Base-by-base conservation (phyloP, 148 eudicot genomes). In the Rheum nobile region DNA sequence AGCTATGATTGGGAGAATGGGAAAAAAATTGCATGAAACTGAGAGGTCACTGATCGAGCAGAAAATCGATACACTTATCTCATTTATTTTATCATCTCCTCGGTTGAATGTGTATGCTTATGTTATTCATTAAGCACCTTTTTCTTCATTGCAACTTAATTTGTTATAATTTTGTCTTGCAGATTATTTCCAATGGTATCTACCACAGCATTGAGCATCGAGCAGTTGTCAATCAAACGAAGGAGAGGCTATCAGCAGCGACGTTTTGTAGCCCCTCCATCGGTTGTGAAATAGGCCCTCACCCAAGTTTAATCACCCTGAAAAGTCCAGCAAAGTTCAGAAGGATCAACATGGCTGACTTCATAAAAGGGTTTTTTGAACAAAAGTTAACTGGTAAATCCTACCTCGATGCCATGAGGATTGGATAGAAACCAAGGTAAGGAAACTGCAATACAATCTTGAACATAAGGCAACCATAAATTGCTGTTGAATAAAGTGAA, bases 121-220 rank as follows among this genome's bases (percentile, higher is more conserved):
- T 68, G 24, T 6, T 17, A 26, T 41, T 24, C 57, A 50, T 11
- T 22, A 1, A 29, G 17, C 34, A 12, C 7, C 14, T 6, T 4
- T 21, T 71, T 9, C 0, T 71, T 48, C 19, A 28, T 42, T 71
- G 11, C 13, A 22, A 6, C 19, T n/a, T n/a, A n/a, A n/a, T 13
- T 71, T 7, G 28, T 5, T 43, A 9, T 41, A 71, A 71, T 44
- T 47, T 35, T 68, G 21, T 12, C 46, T 34, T 26, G 50, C 80
- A 86, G 94, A 81, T 89, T 71, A 75, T 90, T 44, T 86, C 82
- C 77, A 88, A 88, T 77, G 92, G 85, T 0, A 73, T 61, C 21
- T 90, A 90, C 75, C 72, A 73, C 42, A 90, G 92, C 79, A 75
- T 88, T 34, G 96, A 90, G 82, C 92, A 90, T 37, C 78, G 89